Percentiles rank a stretch among this genome's conserved stretches.
These are phyloP conservation scores for Lentinula boryana DNA, from an alignment of 768 basidiomycete genomes.

Conservation along the genomic window DNA sequence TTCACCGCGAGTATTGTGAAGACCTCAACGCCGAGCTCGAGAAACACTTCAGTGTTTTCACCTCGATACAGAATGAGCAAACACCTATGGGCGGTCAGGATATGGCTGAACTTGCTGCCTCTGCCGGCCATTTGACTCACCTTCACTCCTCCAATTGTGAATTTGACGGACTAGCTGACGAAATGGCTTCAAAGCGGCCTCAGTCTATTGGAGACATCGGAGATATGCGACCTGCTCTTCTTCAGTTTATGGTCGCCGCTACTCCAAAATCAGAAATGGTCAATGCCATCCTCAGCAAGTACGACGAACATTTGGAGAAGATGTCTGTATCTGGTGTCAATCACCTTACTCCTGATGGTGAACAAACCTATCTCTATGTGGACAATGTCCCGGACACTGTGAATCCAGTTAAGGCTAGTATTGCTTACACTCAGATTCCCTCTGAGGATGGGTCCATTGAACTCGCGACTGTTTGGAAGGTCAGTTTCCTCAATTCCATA, in stretches of 20 bases:
- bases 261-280: slow-evolving; percentile 46
- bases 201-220: slow-evolving; percentile 19
- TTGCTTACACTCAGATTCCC: slow-evolving; percentile 83
- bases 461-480: slow-evolving; percentile 81
- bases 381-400: slow-evolving; percentile 71
- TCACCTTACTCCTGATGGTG: slow-evolving; percentile 41
- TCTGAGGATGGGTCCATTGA: slow-evolving; percentile 47
- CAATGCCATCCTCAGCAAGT: slow-evolving; percentile 42
- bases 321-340: slow-evolving; percentile 36
- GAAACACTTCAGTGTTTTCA: slow-evolving; percentile 20
- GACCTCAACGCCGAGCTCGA: slow-evolving; percentile 32
- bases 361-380: slow-evolving; percentile 34
- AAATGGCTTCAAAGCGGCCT: slow-evolving; percentile 20
- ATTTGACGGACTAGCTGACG: slow-evolving; percentile 33
- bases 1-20: slow-evolving; percentile 52
- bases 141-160: slow-evolving; percentile 55
- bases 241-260: slow-evolving; percentile 77
- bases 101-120: slow-evolving; percentile 11
- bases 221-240: slow-evolving; percentile 52
- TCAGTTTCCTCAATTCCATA: slow-evolving; percentile 21
- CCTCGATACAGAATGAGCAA: slow-evolving; percentile 24
- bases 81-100: slow-evolving; percentile 23
- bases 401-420: slow-evolving; percentile 71
- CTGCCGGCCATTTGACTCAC: slow-evolving; percentile 32
- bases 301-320: slow-evolving; percentile 41